phyloP scores from a whole-genome alignment of 495 filamentous ascomycete genomes.

The Elasticomyces elasticus region DNA sequence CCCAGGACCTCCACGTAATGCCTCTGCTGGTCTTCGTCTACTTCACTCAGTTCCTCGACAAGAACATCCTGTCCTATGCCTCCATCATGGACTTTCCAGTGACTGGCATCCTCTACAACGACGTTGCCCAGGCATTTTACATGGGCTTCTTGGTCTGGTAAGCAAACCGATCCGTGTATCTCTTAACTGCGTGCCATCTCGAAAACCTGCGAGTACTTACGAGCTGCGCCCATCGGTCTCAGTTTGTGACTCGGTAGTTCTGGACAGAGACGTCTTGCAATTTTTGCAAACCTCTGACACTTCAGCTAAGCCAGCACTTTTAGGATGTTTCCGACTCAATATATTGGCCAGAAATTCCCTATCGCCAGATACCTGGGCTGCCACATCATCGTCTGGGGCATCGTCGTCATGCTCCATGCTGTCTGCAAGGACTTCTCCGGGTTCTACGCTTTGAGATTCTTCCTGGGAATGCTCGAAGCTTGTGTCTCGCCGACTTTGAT shows the following conservation, averaged over 20 bases:
- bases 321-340: conserved; percentile 17
- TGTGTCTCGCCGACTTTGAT: conserved; percentile 19
- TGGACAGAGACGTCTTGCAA: too few species aligned
- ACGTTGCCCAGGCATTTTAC: conserved; percentile 19
- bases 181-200: too few species aligned
- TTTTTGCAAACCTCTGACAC: too few species aligned
- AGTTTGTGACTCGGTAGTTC: too few species aligned
- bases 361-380: conserved; percentile 18
- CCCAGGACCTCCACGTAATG: conserved; percentile 9
- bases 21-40: conserved; percentile 21
- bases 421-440: conserved; percentile 19
- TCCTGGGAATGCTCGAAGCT: conserved; percentile 21
- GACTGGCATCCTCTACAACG: conserved; percentile 15
- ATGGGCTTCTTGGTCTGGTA: conserved; percentile 14
- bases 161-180: too few species aligned
- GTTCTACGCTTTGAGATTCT: conserved; percentile 13
- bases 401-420: conserved; percentile 13
- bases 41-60: conserved; percentile 27
- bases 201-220: too few species aligned
- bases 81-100: conserved; percentile 21
- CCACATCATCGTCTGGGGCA: conserved; percentile 24
- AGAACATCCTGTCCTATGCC: conserved; percentile 25
- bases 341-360: conserved; percentile 16
- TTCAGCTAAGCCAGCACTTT: too few species aligned
- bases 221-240: too few species aligned